phyloP scores from a whole-genome alignment of 306 rosid species.

The Oxytropis ochrocephala region DNA sequence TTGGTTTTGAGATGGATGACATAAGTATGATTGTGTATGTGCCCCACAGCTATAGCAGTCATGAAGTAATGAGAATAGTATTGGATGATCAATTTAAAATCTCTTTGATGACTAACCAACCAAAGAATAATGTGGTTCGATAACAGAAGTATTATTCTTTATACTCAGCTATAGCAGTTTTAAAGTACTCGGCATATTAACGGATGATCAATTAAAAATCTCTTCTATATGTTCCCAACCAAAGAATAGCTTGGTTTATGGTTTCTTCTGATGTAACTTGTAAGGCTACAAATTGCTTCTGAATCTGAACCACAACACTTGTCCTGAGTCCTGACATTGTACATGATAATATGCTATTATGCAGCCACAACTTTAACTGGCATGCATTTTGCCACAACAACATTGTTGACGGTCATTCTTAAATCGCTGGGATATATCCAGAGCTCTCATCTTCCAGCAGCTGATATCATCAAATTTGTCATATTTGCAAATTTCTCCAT shows the following conservation, averaged over 20 bases:
- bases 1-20: neutral
- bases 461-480: slow-evolving; percentile 72
- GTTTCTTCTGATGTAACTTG: slow-evolving; percentile 15
- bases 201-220: slow-evolving; percentile 7
- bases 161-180: neutral
- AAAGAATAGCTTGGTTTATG: slow-evolving; percentile 6
- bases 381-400: slow-evolving; percentile 72
- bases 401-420: slow-evolving; percentile 59
- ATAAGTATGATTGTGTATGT: neutral
- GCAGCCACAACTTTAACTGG: slow-evolving; percentile 89
- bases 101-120: neutral
- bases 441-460: slow-evolving; percentile 54
- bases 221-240: neutral
- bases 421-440: slow-evolving; percentile 67
- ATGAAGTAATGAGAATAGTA: slow-evolving; percentile 4
- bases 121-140: slow-evolving; percentile 1
- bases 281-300: slow-evolving; percentile 8
- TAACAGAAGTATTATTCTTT: neutral
- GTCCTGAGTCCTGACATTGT: slow-evolving; percentile 20
- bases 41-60: neutral
- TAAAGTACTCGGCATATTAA: neutral
- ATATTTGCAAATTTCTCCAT: slow-evolving; percentile 81
- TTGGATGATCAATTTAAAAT: slow-evolving; percentile 8
- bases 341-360: slow-evolving; percentile 21
- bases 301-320: neutral